Evolutionary conservation across 805 yeast genomes (phyloP).

Genomic region (Cyberlindnera sargentensis): DNA sequence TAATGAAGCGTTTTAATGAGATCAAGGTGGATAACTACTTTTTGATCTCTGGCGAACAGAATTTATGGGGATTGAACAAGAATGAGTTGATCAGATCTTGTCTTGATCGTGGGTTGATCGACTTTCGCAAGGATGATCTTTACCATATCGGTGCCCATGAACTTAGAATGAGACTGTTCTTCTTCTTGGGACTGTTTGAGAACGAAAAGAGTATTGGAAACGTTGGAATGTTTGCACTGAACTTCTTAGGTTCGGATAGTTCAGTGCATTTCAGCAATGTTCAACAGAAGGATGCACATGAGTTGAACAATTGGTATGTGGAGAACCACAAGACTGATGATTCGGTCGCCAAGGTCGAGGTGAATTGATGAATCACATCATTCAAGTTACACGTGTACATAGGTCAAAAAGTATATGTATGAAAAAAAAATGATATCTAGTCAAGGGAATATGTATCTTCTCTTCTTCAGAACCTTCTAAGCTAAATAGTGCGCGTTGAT

Average conservation of each 20-base stretch:
- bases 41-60: constrained; percentile 23
- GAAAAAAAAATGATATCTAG: not conserved
- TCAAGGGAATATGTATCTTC: not conserved
- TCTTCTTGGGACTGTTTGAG: constrained; percentile 35
- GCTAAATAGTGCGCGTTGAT: too few relatives aligned
- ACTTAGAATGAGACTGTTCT: constrained; percentile 31
- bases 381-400: too few relatives aligned
- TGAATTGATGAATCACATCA: not conserved
- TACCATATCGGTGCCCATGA: constrained; percentile 27
- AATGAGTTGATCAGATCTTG: constrained; percentile 49
- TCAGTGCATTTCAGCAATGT: constrained; percentile 7
- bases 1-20: constrained; percentile 35
- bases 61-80: constrained; percentile 38
- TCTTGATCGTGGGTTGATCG: constrained; percentile 48
- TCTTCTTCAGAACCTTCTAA: not conserved
- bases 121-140: constrained; percentile 27
- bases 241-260: constrained; percentile 13
- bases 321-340: constrained; percentile 5
- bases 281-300: constrained; percentile 6
- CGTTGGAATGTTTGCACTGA: constrained; percentile 28
- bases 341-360: too few relatives aligned
- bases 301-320: constrained; percentile 13
- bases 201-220: constrained; percentile 22
- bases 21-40: constrained; percentile 47
- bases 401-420: too few relatives aligned